Base-by-base conservation (phyloP, 2,329 filamentous ascomycete genomes). In the Ophiostoma quercus region DNA sequence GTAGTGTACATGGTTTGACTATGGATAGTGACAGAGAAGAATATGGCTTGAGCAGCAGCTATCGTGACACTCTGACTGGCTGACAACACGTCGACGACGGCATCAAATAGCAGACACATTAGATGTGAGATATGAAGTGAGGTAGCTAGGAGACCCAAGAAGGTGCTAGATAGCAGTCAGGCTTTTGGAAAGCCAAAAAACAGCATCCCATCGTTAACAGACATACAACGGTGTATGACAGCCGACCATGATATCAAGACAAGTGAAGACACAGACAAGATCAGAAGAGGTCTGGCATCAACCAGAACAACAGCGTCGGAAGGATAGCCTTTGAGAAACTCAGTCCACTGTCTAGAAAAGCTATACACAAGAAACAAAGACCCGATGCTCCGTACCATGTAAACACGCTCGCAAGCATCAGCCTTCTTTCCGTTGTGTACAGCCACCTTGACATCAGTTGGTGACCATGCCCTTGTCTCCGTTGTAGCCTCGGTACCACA, bases 321-420 rank as follows among this genome's bases (percentile, higher is more conserved):
- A 62, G 7, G 25, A 32, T 7, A 25, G 54, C 7, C 5, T 9
- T 8, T 11, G 3, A n/a, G 29, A 11, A 19, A 19, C 29, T 32
- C 32, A 37, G 41, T 8, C 62, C n/a, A 19, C 39, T 19, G 22
- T 7, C 65, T 0, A 41, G 65, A 22, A 6, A 12, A 6, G 39
- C 22, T 12, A 12, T 22, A 16, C 4, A 41, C 22, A 47, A 22
- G 14, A 22, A 14, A 41, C 8, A 43, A 32, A 19, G 34, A 37
- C 65, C 65, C 2, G 7, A n/a, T 66, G 25, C 65, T 66, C 65
- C 65, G 65, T 66, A 29, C 65, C 65, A 66, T 66, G 65, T 47
- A 43, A 66, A 66, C 65, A 47, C 65, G 65, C 39, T 66, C 65
- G 65, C 65, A 66, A 66, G 65, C 39, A n/a, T 12, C 34, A 14